Evolutionary conservation across 495 filamentous ascomycete genomes (phyloP), one percentile per base, ranked within the genome.

Genomic region (Trichocladium uniseriatum): DNA sequence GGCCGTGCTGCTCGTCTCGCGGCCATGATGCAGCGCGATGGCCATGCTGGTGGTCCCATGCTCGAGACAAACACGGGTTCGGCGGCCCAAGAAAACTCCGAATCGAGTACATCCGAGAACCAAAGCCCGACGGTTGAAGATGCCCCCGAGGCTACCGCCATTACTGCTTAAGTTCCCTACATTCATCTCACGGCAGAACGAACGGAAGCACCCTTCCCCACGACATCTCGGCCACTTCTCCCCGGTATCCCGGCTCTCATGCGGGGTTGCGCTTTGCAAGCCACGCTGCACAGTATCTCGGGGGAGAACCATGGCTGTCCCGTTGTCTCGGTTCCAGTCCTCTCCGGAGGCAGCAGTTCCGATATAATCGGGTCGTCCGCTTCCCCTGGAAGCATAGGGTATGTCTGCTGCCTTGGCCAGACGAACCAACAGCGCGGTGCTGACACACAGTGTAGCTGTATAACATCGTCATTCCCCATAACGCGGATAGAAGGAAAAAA

Each of bases 1-100:
- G 71, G 71, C 18, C 62, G 72, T 48, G 72, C 72, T 20, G 72
- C 71, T 21, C 70, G 72, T 3, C 46, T 76, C 8, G 68, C 60
- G 24, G 67, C 71, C 9, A 70, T 74, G 66, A 66, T 66, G 62
- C 58, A 66, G 45, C 52, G 54, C 15, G 63, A 66, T 14, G 64
- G 62, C 0, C 60, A 58, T 43, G 60, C 61, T 10, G 59, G 56
- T 11, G 61, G 59, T 2, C 49, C 61, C 1, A 54, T 62, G 57
- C 31, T 35, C 2, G 53, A 57, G 1, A 31, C 51, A 10, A 45
- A 28, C 36, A 36, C 36, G 16, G 7, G 11, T 1, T 20, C 39
- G 0, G 55, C 43, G n/a, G 19, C 27, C 0, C 49, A 50, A 5
- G 42, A 45, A 18, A 31, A 54, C 14, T 43, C 22, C 9, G 38